Evolutionary conservation across 768 basidiomycete species (phyloP).

Genomic region (Phaeotremella fagi): DNA sequence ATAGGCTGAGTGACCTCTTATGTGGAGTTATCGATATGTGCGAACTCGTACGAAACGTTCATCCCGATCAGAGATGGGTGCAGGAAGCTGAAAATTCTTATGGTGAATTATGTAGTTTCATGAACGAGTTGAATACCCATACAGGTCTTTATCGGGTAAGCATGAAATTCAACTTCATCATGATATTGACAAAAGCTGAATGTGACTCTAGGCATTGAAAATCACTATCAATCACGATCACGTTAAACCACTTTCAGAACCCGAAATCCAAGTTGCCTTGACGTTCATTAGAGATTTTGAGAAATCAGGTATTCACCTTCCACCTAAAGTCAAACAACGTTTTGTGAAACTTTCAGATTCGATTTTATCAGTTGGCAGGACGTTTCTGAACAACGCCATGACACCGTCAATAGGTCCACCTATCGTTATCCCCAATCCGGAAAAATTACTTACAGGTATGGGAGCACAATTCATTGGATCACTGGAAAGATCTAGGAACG

Average conservation of each 20-base stretch:
- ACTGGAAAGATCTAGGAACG: constrained; percentile 18
- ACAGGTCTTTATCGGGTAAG: constrained; percentile 81
- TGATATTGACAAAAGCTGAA: constrained; percentile 9
- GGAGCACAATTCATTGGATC: constrained; percentile 43
- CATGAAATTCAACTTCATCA: no score
- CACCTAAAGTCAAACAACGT: constrained; percentile 65
- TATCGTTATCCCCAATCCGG: constrained; percentile 44
- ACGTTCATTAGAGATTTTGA: constrained; percentile 97
- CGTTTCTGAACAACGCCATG: constrained; percentile 57
- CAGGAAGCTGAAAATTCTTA: constrained; percentile 80
- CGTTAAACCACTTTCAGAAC: constrained; percentile 26
- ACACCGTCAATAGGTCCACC: constrained; percentile 24
- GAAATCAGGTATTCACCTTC: constrained; percentile 89
- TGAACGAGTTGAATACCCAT: constrained; percentile 95
- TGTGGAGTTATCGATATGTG: constrained; percentile 96
- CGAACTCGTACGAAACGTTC: constrained; percentile 86
- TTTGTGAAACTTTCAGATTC: constrained; percentile 88
- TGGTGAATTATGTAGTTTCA: constrained; percentile 87
- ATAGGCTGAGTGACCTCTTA: constrained; percentile 89
- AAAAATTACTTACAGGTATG: constrained; percentile 40
- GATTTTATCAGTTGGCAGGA: constrained; percentile 77
- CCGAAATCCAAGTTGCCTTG: constrained; percentile 58
- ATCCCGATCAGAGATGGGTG: constrained; percentile 81
- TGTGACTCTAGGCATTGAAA: constrained; percentile 15
- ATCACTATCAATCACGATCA: constrained; percentile 34